phyloP scores from a whole-genome alignment of 108 stramenopile species.

The Cyclotella choctawhatcheeana region DNA sequence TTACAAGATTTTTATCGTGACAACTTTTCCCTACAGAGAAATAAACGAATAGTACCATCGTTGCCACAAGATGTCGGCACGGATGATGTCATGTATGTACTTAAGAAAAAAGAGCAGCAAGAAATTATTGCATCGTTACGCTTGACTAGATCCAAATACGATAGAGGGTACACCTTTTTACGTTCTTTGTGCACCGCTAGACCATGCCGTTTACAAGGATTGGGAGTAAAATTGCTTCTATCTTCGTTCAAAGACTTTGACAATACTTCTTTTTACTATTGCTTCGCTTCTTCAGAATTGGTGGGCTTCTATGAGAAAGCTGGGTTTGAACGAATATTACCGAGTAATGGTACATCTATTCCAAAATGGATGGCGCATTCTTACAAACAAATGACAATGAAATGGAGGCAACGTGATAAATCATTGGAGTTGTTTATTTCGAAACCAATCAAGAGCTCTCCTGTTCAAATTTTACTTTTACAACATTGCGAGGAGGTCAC shows the following conservation, averaged over 20 bases:
- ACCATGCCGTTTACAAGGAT: neutral
- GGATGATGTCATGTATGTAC: neutral
- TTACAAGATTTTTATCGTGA: neutral
- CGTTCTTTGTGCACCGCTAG: neutral
- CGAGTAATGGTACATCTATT: neutral
- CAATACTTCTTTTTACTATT: constrained; percentile 4
- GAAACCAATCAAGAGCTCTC: no score
- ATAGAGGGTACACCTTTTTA: constrained; percentile 12
- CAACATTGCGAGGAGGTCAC: constrained; percentile 13
- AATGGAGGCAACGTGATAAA: neutral
- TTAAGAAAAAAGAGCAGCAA: neutral
- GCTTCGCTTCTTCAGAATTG: constrained; percentile 23
- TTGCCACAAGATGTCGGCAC: neutral
- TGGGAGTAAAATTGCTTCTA: neutral
- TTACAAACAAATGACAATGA: constrained; percentile 1
- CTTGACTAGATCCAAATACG: constrained; percentile 11
- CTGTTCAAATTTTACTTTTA: constrained; percentile 10
- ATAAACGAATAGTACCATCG: neutral
- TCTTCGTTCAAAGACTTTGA: neutral
- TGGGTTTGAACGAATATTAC: constrained; percentile 8
- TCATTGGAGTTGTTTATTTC: neutral
- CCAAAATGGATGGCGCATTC: constrained; percentile 18
- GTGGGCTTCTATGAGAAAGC: constrained; percentile 1
- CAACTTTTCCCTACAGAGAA: constrained; percentile 2
- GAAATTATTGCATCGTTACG: constrained; percentile 12